Percentiles rank a stretch among this genome's conserved stretches.
Evolutionary conservation across 2,329 filamentous ascomycete genomes (phyloP).

Genomic region (Cladosporium colombiae): DNA sequence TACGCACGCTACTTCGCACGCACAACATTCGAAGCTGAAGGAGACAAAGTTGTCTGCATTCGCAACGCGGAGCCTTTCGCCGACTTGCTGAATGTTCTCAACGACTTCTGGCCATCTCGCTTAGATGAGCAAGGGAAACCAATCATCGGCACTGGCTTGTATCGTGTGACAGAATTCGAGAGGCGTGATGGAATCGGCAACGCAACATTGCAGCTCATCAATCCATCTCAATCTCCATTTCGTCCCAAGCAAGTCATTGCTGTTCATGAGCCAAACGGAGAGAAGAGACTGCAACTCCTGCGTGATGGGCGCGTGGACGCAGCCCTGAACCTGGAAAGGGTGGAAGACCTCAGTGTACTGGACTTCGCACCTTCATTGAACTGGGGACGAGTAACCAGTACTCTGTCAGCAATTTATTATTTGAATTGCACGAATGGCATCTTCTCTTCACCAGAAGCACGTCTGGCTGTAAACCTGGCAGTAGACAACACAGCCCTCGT

Average conservation of each 20-base stretch:
- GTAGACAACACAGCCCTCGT: slow-evolving; percentile 12
- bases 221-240: neutral
- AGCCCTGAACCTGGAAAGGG: slow-evolving; percentile 20
- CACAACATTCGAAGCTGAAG: slow-evolving; percentile 17
- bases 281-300: slow-evolving; percentile 17
- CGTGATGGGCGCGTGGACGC: slow-evolving; percentile 14
- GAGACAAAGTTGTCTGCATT: slow-evolving; percentile 13
- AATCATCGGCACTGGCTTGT: slow-evolving; percentile 19
- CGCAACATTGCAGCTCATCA: slow-evolving; percentile 17
- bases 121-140: slow-evolving; percentile 16
- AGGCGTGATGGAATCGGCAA: slow-evolving; percentile 17
- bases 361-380: slow-evolving; percentile 14
- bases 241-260: slow-evolving; percentile 14
- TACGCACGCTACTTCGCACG: slow-evolving; percentile 20
- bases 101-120: slow-evolving; percentile 22
- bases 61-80: slow-evolving; percentile 14
- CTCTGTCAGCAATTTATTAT: slow-evolving; percentile 20
- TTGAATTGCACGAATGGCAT: slow-evolving; percentile 20
- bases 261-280: slow-evolving; percentile 19
- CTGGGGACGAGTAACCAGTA: slow-evolving; percentile 20
- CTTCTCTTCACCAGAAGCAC: slow-evolving; percentile 16
- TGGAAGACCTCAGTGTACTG: slow-evolving; percentile 14
- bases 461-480: slow-evolving; percentile 19
- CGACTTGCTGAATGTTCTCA: slow-evolving; percentile 19
- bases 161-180: slow-evolving; percentile 19